Base-by-base conservation (phyloP, 345 rosid genomes). In the sweet orange (Citrus sinensis) region DNA sequence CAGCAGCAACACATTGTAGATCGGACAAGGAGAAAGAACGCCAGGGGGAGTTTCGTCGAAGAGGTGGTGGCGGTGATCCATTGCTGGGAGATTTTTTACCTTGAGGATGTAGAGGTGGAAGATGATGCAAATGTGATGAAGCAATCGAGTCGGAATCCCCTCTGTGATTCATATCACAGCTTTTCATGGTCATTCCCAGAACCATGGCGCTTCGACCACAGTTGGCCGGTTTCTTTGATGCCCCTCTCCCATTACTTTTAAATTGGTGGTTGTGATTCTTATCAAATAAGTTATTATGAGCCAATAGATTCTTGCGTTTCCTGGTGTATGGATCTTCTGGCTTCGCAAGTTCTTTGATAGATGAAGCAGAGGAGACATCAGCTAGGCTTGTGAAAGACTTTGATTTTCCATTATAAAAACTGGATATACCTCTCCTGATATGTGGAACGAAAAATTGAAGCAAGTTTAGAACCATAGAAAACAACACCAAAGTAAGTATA, bases 351-450 rank as follows among this genome's bases (percentile, higher is more conserved):
- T 86, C 87, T 67, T 82, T 73, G 39, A 81, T 42, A 1, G 85
- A 86, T 49, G 75, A 73, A 74, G 66, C 70, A 51, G 80, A 67
- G 29, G 81, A 85, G 0, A 82, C 86, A 75, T 84, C 89, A 39
- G 82, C 85, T 42, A 86, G 78, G 70, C 89, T 79, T n/a, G 89
- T 86, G 78, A 88, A 88, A 10, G 90, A 88, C 79, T 82, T 88
- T 59, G 90, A 84, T 69, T 80, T 88, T 56, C 90, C 86, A 68
- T 24, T 75, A 73, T 88, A 86, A 64, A 86, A 88, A 49, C 80
- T 82, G 60, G 88, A 88, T 72, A 88, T 84, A 72, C 86, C 84
- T 72, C 69, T 82, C 80, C 86, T 88, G 86, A 32, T 76, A 83
- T 22, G 24, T 65, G 74, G 39, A 71, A 59, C 61, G 62, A 34